These are phyloP conservation scores for Epichloe gansuensis DNA, from an alignment of 2,329 filamentous ascomycete genomes.

Conservation along the genomic window DNA sequence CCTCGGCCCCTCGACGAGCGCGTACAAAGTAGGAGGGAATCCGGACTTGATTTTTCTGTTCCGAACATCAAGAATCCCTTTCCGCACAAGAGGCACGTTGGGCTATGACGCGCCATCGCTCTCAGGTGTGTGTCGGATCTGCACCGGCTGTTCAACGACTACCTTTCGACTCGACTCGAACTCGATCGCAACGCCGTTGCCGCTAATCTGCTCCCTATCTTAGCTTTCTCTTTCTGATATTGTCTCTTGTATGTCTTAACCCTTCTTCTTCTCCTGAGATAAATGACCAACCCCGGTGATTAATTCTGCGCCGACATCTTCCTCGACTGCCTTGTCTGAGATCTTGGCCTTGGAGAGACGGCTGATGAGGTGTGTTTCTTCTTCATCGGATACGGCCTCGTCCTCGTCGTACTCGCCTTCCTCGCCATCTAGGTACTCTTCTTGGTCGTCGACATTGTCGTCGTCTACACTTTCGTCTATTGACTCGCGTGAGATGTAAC, in stretches of 20 bases:
- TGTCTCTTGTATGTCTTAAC: constrained; percentile 19
- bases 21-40: too few relatives aligned
- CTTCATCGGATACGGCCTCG: constrained; percentile 11
- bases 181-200: constrained; percentile 4
- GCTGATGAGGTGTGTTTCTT: constrained; percentile 7
- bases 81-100: not conserved
- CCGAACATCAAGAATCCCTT: too few relatives aligned
- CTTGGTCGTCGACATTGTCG: constrained; percentile 29
- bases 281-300: constrained; percentile 48
- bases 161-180: not conserved
- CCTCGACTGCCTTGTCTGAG: constrained; percentile 15
- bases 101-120: not conserved
- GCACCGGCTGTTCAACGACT: constrained; percentile 15
- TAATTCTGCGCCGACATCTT: constrained; percentile 42
- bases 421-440: constrained; percentile 27
- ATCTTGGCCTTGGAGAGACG: constrained; percentile 7
- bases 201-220: constrained; percentile 11
- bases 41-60: too few relatives aligned
- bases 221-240: constrained; percentile 23
- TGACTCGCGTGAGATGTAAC: constrained; percentile 42
- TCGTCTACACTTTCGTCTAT: constrained; percentile 25
- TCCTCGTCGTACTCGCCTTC: constrained; percentile 30
- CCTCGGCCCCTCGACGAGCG: too few relatives aligned
- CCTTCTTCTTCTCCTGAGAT: constrained; percentile 13
- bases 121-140: constrained; percentile 13